Evolutionary conservation across 176 grass and related monocot genomes (phyloP).

Genomic region (Raddia distichophylla): DNA sequence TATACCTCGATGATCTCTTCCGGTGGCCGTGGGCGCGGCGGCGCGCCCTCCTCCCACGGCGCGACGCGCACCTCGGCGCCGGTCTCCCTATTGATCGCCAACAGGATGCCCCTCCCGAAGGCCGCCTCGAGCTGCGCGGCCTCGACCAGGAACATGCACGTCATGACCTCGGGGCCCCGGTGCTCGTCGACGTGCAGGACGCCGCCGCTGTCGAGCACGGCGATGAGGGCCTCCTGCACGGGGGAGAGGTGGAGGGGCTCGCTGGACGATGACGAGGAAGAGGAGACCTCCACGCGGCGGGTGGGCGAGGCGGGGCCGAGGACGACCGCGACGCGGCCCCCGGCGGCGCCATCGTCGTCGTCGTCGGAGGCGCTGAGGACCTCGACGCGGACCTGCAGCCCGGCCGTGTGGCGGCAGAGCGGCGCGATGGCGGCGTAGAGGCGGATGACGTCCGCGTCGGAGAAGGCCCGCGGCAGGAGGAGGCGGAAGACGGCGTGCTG

Average conservation of each 20-base stretch:
- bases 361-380: not conserved
- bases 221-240: slow-evolving; percentile 49
- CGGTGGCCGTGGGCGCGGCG: not conserved
- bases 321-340: slow-evolving; percentile 37
- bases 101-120: slow-evolving; percentile 2
- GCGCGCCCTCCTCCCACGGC: not conserved
- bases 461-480: slow-evolving; percentile 44
- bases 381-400: slow-evolving; percentile 49
- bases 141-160: slow-evolving; percentile 45
- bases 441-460: slow-evolving; percentile 47
- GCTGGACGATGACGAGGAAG: slow-evolving; percentile 40
- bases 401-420: slow-evolving; percentile 28
- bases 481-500: slow-evolving; percentile 36
- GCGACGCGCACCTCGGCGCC: slow-evolving; percentile 40
- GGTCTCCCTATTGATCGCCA: slow-evolving; percentile 27
- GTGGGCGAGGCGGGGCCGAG: slow-evolving; percentile 32
- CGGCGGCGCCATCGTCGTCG: not conserved
- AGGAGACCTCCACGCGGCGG: slow-evolving; percentile 44
- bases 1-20: slow-evolving; percentile 54
- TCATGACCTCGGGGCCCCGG: not conserved
- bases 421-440: slow-evolving; percentile 49
- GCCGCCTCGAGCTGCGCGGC: slow-evolving; percentile 32
- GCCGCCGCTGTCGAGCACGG: slow-evolving; percentile 27
- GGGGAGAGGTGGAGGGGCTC: slow-evolving; percentile 44
- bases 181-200: slow-evolving; percentile 6